Base-by-base conservation (phyloP, 352 stramenopile species). In the Globisporangium uncinulatum region DNA sequence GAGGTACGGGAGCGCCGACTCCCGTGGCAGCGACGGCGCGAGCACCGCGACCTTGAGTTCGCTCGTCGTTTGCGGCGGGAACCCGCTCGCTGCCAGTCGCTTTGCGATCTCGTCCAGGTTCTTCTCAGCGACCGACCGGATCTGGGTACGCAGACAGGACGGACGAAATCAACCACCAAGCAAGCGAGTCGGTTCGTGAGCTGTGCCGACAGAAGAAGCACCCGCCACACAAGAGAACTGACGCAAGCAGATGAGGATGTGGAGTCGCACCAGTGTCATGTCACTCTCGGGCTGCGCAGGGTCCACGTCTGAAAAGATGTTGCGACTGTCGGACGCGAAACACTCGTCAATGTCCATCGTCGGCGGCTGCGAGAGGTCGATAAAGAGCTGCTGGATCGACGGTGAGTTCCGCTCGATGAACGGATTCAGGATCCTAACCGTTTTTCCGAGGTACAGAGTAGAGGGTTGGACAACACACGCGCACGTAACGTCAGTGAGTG, bases 341-440 rank as follows among this genome's bases (percentile, higher is more conserved):
- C 80, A 89, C 43, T 87, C 73, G 37, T 94, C 79, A 53, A 93
- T 86, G 54, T 87, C 75, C 51, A 74, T 67, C 19, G 70, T 65
- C 4, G 80, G 83, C 5, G 75, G 69, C 50, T 84, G 75, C 21
- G 83, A 80, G 47, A 95, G 65, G 14, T 83, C 76, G 41, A 73
- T 72, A 53, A 93, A 95, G 0, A 95, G 66, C n/a, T 77, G 67
- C 56, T 92, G 75, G 53, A 95, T 93, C 24, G 67, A 71, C 10
- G 72, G 63, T 3, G 86, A 87, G 48, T 95, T 95, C 21, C 75
- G 74, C 51, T 91, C 79, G 51, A 95, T 94, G 63, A 95, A 95
- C 41, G 80, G 74, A 69, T 95, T 95, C 45, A 95, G 67, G 31
- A 93, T 78, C 56, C 85, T 92, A 24, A 29, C 24, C 24, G 24